phyloP scores from a whole-genome alignment of 2,329 filamentous ascomycete species.

The Huntiella savannae region DNA sequence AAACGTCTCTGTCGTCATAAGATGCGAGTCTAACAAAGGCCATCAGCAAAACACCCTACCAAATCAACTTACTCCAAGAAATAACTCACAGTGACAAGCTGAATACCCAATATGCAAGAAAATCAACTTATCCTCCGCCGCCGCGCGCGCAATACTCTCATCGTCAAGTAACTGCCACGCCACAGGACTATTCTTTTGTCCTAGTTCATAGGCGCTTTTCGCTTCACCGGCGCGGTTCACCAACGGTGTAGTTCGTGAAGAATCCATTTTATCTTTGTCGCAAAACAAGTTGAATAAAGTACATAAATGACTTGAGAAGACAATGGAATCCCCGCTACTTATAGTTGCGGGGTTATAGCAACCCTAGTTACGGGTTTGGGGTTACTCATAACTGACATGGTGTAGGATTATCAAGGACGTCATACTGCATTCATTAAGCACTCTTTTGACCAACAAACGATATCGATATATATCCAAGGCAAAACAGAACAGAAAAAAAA shows the following conservation, averaged over 20 bases:
- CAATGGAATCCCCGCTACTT: no score
- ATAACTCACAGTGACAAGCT: constrained; percentile 70
- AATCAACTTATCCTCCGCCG: constrained; percentile 66
- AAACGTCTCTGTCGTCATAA: constrained; percentile 88
- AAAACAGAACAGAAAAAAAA: constrained; percentile 5
- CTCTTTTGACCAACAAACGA: background rate
- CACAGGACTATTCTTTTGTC: constrained; percentile 63
- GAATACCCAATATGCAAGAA: constrained; percentile 92
- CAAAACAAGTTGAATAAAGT: no score
- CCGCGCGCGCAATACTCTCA: constrained; percentile 58
- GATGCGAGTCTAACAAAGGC: constrained; percentile 48
- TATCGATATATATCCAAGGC: background rate
- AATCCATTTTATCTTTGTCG: background rate
- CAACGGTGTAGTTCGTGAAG: constrained; percentile 1
- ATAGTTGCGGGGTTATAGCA: no score
- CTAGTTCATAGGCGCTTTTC: constrained; percentile 41
- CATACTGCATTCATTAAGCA: no score
- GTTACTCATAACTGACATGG: no score
- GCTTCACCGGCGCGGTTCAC: constrained; percentile 21
- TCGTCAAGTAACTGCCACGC: constrained; percentile 80
- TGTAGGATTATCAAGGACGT: no score
- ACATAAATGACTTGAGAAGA: no score
- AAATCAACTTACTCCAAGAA: background rate
- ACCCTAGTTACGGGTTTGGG: no score
- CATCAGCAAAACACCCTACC: background rate